A percentile compares a stretch with the other conserved stretches of the same genome.
These are phyloP conservation scores for Cladosporium sp. DNA, from an alignment of 2,329 filamentous ascomycete species.

Conservation along the genomic window DNA sequence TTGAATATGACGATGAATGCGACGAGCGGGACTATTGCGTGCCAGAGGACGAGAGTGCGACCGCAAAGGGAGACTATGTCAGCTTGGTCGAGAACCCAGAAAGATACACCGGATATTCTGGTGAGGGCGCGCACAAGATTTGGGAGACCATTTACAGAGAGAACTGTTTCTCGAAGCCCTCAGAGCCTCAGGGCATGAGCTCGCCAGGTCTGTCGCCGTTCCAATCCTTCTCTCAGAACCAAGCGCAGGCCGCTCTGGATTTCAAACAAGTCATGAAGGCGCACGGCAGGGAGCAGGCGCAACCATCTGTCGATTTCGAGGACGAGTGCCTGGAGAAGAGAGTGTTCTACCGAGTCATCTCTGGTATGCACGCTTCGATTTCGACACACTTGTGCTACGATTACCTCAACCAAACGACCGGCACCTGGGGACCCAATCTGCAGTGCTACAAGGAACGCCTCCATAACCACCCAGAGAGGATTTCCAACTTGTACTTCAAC, in stretches of 20 bases:
- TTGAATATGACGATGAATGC: slow-evolving; percentile 96
- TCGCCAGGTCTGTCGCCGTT: slow-evolving; percentile 21
- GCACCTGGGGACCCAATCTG: slow-evolving; percentile 86
- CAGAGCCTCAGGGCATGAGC: slow-evolving; percentile 21
- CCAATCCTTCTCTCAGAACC: slow-evolving; percentile 39
- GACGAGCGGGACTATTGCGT: slow-evolving; percentile 96
- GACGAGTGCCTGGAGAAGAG: slow-evolving; percentile 96
- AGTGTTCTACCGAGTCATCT: slow-evolving; percentile 94
- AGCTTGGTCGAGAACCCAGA: slow-evolving; percentile 91
- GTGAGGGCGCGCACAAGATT: slow-evolving; percentile 78
- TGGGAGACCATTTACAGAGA: slow-evolving; percentile 97
- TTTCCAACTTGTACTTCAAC: slow-evolving; percentile 99
- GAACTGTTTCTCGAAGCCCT: slow-evolving; percentile 73
- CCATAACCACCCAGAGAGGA: slow-evolving; percentile 78
- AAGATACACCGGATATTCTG: slow-evolving; percentile 89
- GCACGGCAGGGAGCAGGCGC: slow-evolving; percentile 57
- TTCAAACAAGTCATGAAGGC: slow-evolving; percentile 57
- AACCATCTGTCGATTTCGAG: slow-evolving; percentile 63
- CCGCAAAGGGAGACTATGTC: slow-evolving; percentile 91
- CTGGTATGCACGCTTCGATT: slow-evolving; percentile 97
- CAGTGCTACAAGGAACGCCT: slow-evolving; percentile 85
- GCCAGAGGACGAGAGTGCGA: slow-evolving; percentile 84
- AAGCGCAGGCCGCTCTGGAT: slow-evolving; percentile 55
- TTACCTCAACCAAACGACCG: slow-evolving; percentile 91
- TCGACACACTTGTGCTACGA: slow-evolving; percentile 95